Percentiles rank a stretch among this genome's conserved stretches.
These are phyloP conservation scores for Xylaria sp. DNA, from an alignment of 2,329 filamentous ascomycete species.

Conservation along the genomic window DNA sequence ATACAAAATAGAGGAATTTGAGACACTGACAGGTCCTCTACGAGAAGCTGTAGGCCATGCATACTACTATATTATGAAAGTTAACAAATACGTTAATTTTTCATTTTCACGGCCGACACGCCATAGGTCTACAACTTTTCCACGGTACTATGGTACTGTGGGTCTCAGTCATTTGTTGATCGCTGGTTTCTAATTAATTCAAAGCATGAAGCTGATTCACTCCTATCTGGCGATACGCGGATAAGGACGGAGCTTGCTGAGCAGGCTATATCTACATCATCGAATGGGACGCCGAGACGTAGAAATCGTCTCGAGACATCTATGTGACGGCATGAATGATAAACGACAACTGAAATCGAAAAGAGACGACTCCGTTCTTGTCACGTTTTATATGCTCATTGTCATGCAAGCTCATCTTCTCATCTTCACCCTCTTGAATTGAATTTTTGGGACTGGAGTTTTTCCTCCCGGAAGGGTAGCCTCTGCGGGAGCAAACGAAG, in stretches of 20 bases:
- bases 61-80: conserved; percentile 22
- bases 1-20: conserved; percentile 3
- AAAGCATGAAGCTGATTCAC: conserved; percentile 4
- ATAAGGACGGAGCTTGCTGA: conserved; percentile 19
- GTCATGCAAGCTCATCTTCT: conserved; percentile 12
- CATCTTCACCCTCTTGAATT: conserved; percentile 35
- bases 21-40: background rate
- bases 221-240: background rate
- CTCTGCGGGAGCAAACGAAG: conserved; percentile 21
- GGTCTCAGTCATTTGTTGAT: background rate
- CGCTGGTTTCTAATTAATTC: conserved; percentile 1
- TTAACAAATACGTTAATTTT: conserved; percentile 8
- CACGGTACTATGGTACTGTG: background rate
- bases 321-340: conserved; percentile 25
- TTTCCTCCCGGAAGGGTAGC: conserved; percentile 14
- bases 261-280: conserved; percentile 15
- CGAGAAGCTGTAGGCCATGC: background rate
- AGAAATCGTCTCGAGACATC: conserved; percentile 12
- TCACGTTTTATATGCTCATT: background rate
- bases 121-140: background rate
- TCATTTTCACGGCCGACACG: background rate
- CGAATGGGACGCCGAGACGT: conserved; percentile 15
- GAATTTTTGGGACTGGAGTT: conserved; percentile 13
- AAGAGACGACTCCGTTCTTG: conserved; percentile 15
- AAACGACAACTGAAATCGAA: conserved; percentile 7